A percentile compares a stretch with the other conserved stretches of the same genome.
Evolutionary conservation across 768 basidiomycete genomes (phyloP).

Genomic region (Termitomyces sp.): DNA sequence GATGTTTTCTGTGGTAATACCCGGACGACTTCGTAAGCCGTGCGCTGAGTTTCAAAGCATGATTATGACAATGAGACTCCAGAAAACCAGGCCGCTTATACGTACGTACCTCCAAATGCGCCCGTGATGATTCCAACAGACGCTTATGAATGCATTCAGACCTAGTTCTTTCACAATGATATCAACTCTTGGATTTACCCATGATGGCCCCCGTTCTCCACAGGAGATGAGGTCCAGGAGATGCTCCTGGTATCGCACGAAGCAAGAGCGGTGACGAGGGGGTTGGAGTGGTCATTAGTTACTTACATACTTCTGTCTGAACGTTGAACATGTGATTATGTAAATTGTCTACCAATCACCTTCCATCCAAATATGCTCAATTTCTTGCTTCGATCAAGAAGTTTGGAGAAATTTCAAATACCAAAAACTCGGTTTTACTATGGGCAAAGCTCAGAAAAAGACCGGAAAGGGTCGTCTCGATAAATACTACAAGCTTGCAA

Average conservation of each 20-base stretch:
- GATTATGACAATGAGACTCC: neutral
- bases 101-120: conserved; percentile 54
- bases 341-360: conserved; percentile 6
- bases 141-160: conserved; percentile 23
- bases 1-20: conserved; percentile 50
- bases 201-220: conserved; percentile 45
- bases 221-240: conserved; percentile 25
- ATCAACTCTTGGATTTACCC: conserved; percentile 27
- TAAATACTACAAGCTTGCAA: conserved; percentile 96
- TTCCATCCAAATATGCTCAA: conserved; percentile 6
- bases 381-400: conserved; percentile 5
- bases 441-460: conserved; percentile 90
- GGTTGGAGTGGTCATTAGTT: conserved; percentile 19
- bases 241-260: conserved; percentile 8
- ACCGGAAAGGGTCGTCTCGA: conserved; percentile 94
- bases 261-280: conserved; percentile 29
- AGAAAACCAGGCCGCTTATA: neutral
- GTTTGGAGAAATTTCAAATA: neutral
- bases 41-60: conserved; percentile 38
- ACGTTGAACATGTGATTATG: conserved; percentile 3
- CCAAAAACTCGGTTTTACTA: conserved; percentile 25
- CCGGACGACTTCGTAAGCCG: conserved; percentile 46
- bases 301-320: no score
- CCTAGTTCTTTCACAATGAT: neutral
- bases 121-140: conserved; percentile 55